These are phyloP conservation scores for Ilyonectria destructans DNA, from an alignment of 2,329 filamentous ascomycete genomes.

Conservation along the genomic window DNA sequence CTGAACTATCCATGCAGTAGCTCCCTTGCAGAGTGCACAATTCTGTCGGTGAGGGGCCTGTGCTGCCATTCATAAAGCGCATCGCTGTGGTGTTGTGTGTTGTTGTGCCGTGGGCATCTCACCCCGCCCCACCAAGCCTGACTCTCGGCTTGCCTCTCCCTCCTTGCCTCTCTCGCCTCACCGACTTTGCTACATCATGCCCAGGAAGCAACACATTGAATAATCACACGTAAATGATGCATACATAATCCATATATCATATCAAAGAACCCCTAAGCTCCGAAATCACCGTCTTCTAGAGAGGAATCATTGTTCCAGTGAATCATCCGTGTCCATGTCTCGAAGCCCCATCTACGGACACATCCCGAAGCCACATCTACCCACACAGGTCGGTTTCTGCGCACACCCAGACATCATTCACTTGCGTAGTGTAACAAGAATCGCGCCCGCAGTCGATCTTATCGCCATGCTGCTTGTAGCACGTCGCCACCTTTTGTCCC, in stretches of 20 bases:
- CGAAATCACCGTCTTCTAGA: neutral
- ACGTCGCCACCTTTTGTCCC: conserved; percentile 5
- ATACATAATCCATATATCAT: neutral
- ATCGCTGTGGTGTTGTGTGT: conserved; percentile 29
- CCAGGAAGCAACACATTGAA: neutral
- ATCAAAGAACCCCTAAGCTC: neutral
- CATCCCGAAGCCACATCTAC: conserved; percentile 4
- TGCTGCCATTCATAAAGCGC: conserved; percentile 22
- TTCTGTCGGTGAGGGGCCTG: conserved; percentile 17
- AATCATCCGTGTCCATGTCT: conserved; percentile 2
- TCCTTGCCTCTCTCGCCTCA: neutral
- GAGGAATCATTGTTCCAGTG: neutral
- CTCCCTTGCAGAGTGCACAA: conserved; percentile 34
- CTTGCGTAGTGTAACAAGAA: neutral
- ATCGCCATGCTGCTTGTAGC: conserved; percentile 19
- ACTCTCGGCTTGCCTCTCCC: neutral
- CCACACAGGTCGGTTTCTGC: conserved; percentile 14
- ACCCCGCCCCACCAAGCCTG: conserved; percentile 19
- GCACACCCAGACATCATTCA: conserved; percentile 19
- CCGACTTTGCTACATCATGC: neutral
- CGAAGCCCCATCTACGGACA: neutral
- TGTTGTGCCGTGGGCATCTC: conserved; percentile 20
- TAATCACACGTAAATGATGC: neutral
- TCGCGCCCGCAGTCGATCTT: neutral
- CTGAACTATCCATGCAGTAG: conserved; percentile 29